Percentiles rank a stretch among this genome's conserved stretches.
Conservation (phyloP, 768 basidiomycete genomes). For the Boletus fagicola region DNA sequence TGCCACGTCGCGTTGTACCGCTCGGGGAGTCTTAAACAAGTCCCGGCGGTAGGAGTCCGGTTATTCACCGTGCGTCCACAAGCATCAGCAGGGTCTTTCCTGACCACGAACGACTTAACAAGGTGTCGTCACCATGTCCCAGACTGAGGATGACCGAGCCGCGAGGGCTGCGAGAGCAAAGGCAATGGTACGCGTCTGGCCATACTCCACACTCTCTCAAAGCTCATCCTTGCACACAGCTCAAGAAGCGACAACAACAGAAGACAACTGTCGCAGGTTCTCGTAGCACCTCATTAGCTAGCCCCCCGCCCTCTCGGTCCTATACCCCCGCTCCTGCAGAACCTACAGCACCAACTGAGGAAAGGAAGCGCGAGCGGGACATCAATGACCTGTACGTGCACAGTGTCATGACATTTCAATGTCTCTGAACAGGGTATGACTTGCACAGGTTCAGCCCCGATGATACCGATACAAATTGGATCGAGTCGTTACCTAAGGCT, state of each 20-base stretch:
- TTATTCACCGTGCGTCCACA: background rate
- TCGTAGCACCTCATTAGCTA: slow-evolving; percentile 36
- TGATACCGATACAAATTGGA: slow-evolving; percentile 51
- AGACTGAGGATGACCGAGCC: slow-evolving; percentile 73
- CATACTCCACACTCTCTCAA: background rate
- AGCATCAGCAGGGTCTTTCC: slow-evolving; percentile 7
- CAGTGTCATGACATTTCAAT: background rate
- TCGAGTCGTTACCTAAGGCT: slow-evolving; percentile 55
- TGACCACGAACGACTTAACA: slow-evolving; percentile 1
- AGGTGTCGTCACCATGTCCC: slow-evolving; percentile 20
- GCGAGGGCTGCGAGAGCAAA: slow-evolving; percentile 82
- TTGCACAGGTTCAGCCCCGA: slow-evolving; percentile 45
- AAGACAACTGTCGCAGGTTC: slow-evolving; percentile 46
- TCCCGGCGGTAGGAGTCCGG: background rate
- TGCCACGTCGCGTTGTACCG: slow-evolving; percentile 7
- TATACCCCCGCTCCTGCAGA: slow-evolving; percentile 54
- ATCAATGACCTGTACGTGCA: slow-evolving; percentile 63
- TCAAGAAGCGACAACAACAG: slow-evolving; percentile 80
- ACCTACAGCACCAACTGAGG: slow-evolving; percentile 32
- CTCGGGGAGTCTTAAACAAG: no score
- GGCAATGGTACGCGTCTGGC: slow-evolving; percentile 58
- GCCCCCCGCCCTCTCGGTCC: slow-evolving; percentile 47
- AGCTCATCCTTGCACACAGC: slow-evolving; percentile 39
- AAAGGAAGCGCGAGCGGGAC: slow-evolving; percentile 45
- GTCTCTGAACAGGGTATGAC: slow-evolving; percentile 8